A percentile compares a stretch with the other conserved stretches of the same genome.
Evolutionary conservation across 1,139 yeast genomes (phyloP).

Genomic region (Kazachstania sp.): DNA sequence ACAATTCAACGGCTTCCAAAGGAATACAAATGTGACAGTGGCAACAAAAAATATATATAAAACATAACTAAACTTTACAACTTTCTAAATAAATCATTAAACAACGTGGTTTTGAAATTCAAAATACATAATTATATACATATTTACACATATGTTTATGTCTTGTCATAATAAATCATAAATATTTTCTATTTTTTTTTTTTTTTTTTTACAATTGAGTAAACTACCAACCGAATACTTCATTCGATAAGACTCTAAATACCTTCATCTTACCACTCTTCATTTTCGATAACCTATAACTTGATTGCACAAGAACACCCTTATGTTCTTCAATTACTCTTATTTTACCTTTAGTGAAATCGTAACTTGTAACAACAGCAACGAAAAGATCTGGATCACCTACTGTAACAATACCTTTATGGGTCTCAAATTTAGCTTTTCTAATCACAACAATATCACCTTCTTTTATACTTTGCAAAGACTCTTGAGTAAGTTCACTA

Average conservation of each 20-base stretch:
- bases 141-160: neutral
- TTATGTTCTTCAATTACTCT: slow-evolving; percentile 61
- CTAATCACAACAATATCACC: slow-evolving; percentile 79
- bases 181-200: too few relatives aligned
- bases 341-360: slow-evolving; percentile 64
- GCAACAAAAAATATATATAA: too few relatives aligned
- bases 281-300: slow-evolving; percentile 64
- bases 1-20: too few relatives aligned
- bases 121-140: neutral
- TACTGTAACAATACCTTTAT: slow-evolving; percentile 44
- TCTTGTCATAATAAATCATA: neutral
- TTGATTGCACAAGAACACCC: slow-evolving; percentile 51
- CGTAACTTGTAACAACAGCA: slow-evolving; percentile 60
- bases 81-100: too few relatives aligned
- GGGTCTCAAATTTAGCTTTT: slow-evolving; percentile 65
- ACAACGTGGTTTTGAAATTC: too few relatives aligned
- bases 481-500: slow-evolving; percentile 44
- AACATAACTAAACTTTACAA: too few relatives aligned
- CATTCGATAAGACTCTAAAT: slow-evolving; percentile 61
- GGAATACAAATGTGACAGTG: too few relatives aligned
- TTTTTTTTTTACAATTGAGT: too few relatives aligned
- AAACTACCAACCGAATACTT: slow-evolving; percentile 50
- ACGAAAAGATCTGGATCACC: slow-evolving; percentile 42
- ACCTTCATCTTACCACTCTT: slow-evolving; percentile 72
- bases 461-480: slow-evolving; percentile 40